Base-by-base conservation (phyloP, 345 rosid genomes). In the Eucalyptus regnans region DNA sequence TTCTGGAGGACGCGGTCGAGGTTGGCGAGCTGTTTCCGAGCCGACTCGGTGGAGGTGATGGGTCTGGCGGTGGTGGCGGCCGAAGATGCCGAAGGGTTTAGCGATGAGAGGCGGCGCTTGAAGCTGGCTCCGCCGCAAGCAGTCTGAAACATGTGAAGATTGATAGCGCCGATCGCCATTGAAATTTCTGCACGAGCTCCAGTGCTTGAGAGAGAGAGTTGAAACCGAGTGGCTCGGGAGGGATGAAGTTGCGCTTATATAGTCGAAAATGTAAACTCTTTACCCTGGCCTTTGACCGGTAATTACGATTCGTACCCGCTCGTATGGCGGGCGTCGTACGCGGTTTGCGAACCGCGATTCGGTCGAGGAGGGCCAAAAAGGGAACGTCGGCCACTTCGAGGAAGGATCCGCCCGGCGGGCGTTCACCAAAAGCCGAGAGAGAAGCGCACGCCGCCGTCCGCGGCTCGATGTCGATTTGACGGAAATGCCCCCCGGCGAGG, bases 1-100 rank as follows among this genome's bases (percentile, higher is more conserved):
- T 92, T 96, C 51, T 90, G 92, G 51, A 95, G 95, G 71, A 96
- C 91, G 41, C 92, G 96, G 1, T 97, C 98, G 12, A 96, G 98
- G 91, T 93, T 96, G 85, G 93, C 91, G 8, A 97, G 91, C 81
- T 94, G 96, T 51, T 84, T 83, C 90, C 90, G 91, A 64, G 94
- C 91, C 12, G 50, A 64, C 71, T 90, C 94, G 22, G 91, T 89
- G 10, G 91, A 76, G n/a, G 88, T 52, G 13, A 87, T 46, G 17
- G 91, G 58, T 49, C 86, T 87, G 12, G 49, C 76, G 12, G 62
- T 4, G 62, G 89, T 5, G 7, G 89, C n/a, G 8, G 27, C 79
- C n/a, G 84, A 76, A 43, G 87, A 18, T 1, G 88, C 89, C 15
- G 64, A 64, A 2, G 97, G 96, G 76, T 94, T 94, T 71, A 96